Evolutionary conservation across 352 stramenopile genomes (phyloP), one percentile per base, ranked within the genome.

Genomic region (Phytopythium litorale): DNA sequence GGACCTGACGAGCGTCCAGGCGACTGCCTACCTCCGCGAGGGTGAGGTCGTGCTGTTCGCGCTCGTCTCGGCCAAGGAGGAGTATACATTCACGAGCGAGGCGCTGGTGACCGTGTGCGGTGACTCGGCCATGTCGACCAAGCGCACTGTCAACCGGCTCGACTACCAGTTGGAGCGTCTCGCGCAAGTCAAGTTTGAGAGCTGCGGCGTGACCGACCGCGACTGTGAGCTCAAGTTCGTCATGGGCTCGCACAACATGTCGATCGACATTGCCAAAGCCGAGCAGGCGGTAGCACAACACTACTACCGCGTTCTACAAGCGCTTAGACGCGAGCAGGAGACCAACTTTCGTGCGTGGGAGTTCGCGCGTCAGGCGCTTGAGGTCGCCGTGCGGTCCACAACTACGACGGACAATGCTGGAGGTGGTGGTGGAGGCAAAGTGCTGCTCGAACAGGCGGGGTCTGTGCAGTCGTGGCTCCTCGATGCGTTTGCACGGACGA

Each of bases 171-270:
- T 56, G 25, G 37, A 70, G 50, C 37, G 9, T 2, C 71, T 83
- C 48, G 50, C 40, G 1, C 19, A 78, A 23, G 64, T 86, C 16
- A 59, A 70, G 55, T 86, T 83, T 33, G 76, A 86, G 66, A 83
- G 67, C 25, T 66, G 69, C 8, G 76, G 72, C 21, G 66, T 68
- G 33, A 70, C 73, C 25, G 73, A 86, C 35, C 73, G 73, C 32
- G 76, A 86, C 70, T 81, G 74, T 45, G 73, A 86, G 61, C 75
- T 87, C 69, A 87, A 85, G 60, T 84, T 89, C 52, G 15, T 60
- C 23, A 79, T 84, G 38, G 75, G 73, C 7, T 33, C 30, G 25
- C 64, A 75, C 30, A 21, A 18, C 1, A 62, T 85, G 25, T 87
- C 77, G 1, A 85, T 89, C 45, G 76, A 85, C 50, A 72, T 89